Base-by-base conservation (phyloP, 2,329 filamentous ascomycete genomes). In the Tolypocladium amazonense region DNA sequence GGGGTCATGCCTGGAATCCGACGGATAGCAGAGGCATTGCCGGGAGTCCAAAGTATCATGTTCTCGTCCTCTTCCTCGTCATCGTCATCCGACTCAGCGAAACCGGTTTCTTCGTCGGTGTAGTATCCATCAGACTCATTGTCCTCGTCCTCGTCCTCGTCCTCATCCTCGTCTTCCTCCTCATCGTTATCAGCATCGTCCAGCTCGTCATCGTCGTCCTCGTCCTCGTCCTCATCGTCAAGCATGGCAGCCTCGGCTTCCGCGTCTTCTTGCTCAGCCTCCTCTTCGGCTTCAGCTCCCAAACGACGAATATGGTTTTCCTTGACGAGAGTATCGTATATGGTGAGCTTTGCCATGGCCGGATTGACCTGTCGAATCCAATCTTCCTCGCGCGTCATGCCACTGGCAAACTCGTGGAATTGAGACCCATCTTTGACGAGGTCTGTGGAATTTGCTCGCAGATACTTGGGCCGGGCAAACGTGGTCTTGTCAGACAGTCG, bases 361-460 rank as follows among this genome's bases (percentile, higher is more conserved):
- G 82, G 79, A 39, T 83, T 79, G 67, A 90, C 88, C 59, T 88
- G 85, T 20, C 79, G 79, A 37, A 95, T 90, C 94, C 94, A 99
- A 67, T 96, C 92, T 60, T 97, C 92, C 62, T 94, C 89, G 61
- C 90, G 85, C 47, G 88, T 81, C 60, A 86, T 81, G 56, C 90
- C 92, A 70, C 88, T 92, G 52, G 90, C 93, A 71, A 97, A 97
- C 68, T 96, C 93, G 71, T 97, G 90, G 70, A 97, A 97, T 56
- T 77, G 85, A 70, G 76, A 85, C 33, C 79, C 79, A 63, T 87
- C 83, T 47, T 76, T 77, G 43, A 76, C 74, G 52, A 84, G 68
- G 56, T 84, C 82, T 41, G 70, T 75, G 6, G 77, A 76, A 60
- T 79, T 74, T 20, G 79, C 81, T 9, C 77, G 79, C 18, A 84